Conservation (phyloP, 331 rosid genomes). For the Telfairia occidentalis region DNA sequence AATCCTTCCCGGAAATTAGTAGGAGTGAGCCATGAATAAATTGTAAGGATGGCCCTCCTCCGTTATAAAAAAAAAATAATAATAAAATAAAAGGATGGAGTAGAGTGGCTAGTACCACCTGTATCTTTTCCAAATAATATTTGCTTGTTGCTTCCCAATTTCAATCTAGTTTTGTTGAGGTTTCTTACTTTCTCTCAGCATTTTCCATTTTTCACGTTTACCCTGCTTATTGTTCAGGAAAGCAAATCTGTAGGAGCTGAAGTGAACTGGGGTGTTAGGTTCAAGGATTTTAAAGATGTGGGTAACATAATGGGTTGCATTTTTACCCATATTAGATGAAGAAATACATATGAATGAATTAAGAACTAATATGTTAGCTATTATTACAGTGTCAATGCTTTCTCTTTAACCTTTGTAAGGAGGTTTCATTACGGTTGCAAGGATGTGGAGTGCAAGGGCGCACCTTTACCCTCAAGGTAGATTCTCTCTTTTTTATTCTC, state of each 20-base stretch:
- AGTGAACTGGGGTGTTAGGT: slow-evolving; percentile 99
- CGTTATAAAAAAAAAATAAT: not conserved
- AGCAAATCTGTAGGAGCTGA: slow-evolving; percentile 87
- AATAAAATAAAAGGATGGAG: not conserved
- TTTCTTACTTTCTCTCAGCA: not conserved
- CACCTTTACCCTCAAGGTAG: slow-evolving; percentile 78
- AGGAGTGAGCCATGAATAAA: not conserved
- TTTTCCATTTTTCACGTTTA: slow-evolving; percentile 1
- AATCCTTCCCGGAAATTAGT: not conserved
- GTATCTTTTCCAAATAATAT: not conserved
- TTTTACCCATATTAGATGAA: slow-evolving; percentile 3
- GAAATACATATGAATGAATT: slow-evolving; percentile 11
- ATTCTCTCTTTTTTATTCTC: not conserved
- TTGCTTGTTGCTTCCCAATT: not conserved
- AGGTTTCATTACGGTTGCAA: slow-evolving; percentile 70
- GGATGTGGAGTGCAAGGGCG: slow-evolving; percentile 75
- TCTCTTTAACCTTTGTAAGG: slow-evolving; percentile 73
- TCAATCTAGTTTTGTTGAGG: not conserved
- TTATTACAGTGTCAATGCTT: slow-evolving; percentile 59
- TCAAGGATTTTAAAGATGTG: slow-evolving; percentile 64
- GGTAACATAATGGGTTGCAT: slow-evolving; percentile 27
- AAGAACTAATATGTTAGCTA: slow-evolving; percentile 21
- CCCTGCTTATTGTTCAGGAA: slow-evolving; percentile 39
- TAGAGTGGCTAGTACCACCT: not conserved
- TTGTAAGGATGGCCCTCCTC: not conserved